Evolutionary conservation across 2,329 filamentous ascomycete genomes (phyloP), one percentile per base, ranked within the genome.

Genomic region (Paramyrothecium sp.): DNA sequence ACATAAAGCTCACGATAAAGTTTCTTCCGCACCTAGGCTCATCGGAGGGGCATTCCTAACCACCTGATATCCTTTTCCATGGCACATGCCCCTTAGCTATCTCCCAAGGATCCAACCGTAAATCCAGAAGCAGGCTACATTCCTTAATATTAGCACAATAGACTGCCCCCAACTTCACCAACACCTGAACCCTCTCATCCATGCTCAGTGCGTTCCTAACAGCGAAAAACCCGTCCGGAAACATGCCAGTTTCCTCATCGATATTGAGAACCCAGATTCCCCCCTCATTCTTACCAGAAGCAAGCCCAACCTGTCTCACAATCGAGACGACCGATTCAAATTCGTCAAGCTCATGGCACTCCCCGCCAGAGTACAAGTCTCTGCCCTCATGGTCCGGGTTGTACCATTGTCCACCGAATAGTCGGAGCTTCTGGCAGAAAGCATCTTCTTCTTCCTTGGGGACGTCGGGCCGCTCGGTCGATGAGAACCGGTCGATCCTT

Each of bases 391-490:
- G 49, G 22, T 56, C 47, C 48, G 54, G 54, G 34, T 56, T 56
- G 22, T 56, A 56, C 54, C 49, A 56, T 56, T 30, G 33, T 52
- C 54, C 54, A 46, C 48, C 54, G 48, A 56, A 56, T 53, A 56
- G 47, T 34, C 49, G 49, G 34, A 56, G 54, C 54, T 53, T 56
- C n/a, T 56, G 34, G 49, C 49, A 56, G 48, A 56, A 56, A 30
- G 54, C 49, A 53, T 56, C 54, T 52, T 56, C 54, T 56, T 56
- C 54, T 46, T 56, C 49, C 49, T 56, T 46, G 23, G 54, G 38
- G 38, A 56, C 17, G 47, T 56, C 49, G 46, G 49, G 54, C 49
- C 49, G 49, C 54, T 56, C 54, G 49, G 54, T 56, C 38, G 54
- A 56, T 56, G 49, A 56, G 49, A 56, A 52, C 48, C 54, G 54